Evolutionary conservation across 305 asterid genomes (phyloP).

Genomic region (Fraxinus nigra): DNA sequence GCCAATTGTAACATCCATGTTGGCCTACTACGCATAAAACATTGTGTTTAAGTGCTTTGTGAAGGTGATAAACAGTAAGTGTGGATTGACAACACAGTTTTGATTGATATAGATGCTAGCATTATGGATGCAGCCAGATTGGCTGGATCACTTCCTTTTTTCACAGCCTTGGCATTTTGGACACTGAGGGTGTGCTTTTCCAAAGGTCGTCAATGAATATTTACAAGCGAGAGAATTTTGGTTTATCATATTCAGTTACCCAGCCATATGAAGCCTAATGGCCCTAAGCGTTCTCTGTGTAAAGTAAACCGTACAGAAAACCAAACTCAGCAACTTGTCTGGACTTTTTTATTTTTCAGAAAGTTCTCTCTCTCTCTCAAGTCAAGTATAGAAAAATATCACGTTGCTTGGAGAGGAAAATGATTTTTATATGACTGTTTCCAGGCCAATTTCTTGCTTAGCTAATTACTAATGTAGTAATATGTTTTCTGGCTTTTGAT

Average conservation of each 20-base stretch:
- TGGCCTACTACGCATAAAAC: not conserved
- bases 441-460: not conserved
- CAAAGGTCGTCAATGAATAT: not conserved
- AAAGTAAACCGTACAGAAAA: not conserved
- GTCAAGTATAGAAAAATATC: not conserved
- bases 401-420: not conserved
- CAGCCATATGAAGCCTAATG: not conserved
- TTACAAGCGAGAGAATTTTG: not conserved
- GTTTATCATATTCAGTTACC: not conserved
- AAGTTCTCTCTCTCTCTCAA: not conserved
- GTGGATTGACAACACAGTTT: not conserved
- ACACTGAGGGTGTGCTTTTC: not conserved
- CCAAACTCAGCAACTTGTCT: not conserved
- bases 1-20: not conserved
- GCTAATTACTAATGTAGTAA: not conserved
- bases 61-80: not conserved
- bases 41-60: not conserved
- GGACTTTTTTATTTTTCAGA: not conserved
- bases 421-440: not conserved
- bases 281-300: not conserved
- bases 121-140: not conserved
- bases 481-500: constrained; percentile 12
- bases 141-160: not conserved
- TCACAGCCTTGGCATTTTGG: not conserved
- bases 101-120: not conserved